A percentile compares a stretch with the other conserved stretches of the same genome.
Conservation (phyloP, 345 rosid species). For the Melaleuca alternifolia region DNA sequence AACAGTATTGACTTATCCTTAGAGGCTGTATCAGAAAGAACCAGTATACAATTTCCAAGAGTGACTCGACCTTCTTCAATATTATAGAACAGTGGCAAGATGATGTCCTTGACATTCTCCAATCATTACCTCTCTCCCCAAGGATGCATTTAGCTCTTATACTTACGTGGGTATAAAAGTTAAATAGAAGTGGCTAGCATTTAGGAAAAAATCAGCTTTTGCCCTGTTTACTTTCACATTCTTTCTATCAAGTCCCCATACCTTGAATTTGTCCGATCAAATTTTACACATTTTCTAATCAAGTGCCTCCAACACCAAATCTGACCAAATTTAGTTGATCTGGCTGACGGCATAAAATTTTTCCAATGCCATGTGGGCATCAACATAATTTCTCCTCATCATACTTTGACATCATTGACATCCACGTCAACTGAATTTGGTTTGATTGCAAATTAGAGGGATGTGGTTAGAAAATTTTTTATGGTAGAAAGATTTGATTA, state of each 20-base stretch:
- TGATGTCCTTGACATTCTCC: not conserved
- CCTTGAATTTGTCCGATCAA: not conserved
- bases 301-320: not conserved
- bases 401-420: not conserved
- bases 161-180: not conserved
- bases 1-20: not conserved
- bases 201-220: not conserved
- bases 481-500: not conserved
- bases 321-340: not conserved
- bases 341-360: not conserved
- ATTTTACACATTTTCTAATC: not conserved
- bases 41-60: not conserved
- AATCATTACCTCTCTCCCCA: not conserved
- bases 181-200: not conserved
- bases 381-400: not conserved
- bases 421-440: not conserved
- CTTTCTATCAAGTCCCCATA: not conserved
- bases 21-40: not conserved
- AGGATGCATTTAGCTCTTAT: not conserved
- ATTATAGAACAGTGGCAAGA: not conserved
- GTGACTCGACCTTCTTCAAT: not conserved
- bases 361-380: not conserved
- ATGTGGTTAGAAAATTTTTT: not conserved
- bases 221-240: not conserved
- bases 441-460: not conserved